These are phyloP conservation scores for Suillus plorans DNA, from an alignment of 768 basidiomycete species.

Conservation along the genomic window DNA sequence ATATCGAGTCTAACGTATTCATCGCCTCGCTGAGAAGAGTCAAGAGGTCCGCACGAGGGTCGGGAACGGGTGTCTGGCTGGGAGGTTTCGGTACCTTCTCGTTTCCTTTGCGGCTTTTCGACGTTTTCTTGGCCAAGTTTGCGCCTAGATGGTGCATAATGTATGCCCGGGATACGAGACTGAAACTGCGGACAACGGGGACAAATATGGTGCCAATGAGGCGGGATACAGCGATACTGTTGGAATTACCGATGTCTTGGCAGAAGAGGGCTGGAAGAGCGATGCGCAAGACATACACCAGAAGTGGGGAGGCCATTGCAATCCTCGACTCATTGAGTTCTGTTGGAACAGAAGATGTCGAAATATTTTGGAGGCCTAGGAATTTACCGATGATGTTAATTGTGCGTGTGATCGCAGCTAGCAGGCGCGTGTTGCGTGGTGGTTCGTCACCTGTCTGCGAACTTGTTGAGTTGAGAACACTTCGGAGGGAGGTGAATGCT, in stretches of 20 bases:
- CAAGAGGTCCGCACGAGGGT: constrained; percentile 22
- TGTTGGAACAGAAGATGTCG: background rate
- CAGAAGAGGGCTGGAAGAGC: constrained; percentile 20
- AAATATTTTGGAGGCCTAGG: background rate
- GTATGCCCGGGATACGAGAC: background rate
- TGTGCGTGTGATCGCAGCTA: constrained; percentile 19
- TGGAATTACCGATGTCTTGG: background rate
- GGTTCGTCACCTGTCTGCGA: background rate
- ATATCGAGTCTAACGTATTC: constrained; percentile 18
- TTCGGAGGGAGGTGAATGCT: constrained; percentile 22
- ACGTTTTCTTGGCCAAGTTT: background rate
- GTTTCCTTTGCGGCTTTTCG: background rate
- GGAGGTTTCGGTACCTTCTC: background rate
- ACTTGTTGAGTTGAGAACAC: constrained; percentile 12
- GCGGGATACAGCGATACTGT: constrained; percentile 17
- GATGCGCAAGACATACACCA: constrained; percentile 21
- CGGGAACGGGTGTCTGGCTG: constrained; percentile 8
- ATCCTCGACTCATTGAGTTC: constrained; percentile 20
- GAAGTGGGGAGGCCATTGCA: constrained; percentile 22
- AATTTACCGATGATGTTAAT: background rate
- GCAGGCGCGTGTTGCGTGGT: constrained; percentile 13
- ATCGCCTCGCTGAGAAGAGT: constrained; percentile 23
- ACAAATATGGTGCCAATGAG: constrained; percentile 23
- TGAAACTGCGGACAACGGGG: constrained; percentile 15
- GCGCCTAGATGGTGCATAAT: background rate